phyloP scores from a whole-genome alignment of 345 rosid species.

The Rhodomyrtus tomentosa region DNA sequence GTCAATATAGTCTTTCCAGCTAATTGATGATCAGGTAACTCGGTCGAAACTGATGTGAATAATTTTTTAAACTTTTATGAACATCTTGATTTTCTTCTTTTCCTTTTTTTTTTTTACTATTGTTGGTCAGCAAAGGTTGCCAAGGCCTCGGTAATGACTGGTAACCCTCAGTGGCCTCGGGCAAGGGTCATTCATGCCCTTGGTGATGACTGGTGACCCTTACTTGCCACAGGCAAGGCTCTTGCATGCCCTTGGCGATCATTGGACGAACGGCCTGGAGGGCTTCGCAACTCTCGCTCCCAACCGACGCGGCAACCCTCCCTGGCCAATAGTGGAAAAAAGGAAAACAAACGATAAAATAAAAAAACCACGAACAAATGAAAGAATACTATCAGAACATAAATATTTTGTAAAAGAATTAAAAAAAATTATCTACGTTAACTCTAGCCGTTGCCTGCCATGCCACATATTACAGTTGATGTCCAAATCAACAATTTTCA shows the following conservation, averaged over 20 bases:
- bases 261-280: not conserved
- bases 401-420: not conserved
- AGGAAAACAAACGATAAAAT: not conserved
- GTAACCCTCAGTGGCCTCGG: not conserved
- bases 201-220: not conserved
- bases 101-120: not conserved
- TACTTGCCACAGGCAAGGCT: not conserved
- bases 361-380: no score
- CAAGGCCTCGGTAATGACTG: not conserved
- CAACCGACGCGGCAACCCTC: not conserved
- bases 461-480: no score
- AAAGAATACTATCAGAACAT: not conserved
- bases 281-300: not conserved
- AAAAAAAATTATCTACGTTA: no score
- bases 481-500: accelerated
- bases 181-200: not conserved
- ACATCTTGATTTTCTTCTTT: no score
- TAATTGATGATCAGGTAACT: not conserved
- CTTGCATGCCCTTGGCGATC: not conserved
- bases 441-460: no score
- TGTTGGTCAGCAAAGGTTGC: accelerated
- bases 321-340: accelerated
- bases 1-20: not conserved
- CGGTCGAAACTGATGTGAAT: accelerated
- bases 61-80: not conserved